These are phyloP conservation scores for Cyamopsis tetragonoloba DNA, from an alignment of 306 rosid genomes.

Conservation along the genomic window DNA sequence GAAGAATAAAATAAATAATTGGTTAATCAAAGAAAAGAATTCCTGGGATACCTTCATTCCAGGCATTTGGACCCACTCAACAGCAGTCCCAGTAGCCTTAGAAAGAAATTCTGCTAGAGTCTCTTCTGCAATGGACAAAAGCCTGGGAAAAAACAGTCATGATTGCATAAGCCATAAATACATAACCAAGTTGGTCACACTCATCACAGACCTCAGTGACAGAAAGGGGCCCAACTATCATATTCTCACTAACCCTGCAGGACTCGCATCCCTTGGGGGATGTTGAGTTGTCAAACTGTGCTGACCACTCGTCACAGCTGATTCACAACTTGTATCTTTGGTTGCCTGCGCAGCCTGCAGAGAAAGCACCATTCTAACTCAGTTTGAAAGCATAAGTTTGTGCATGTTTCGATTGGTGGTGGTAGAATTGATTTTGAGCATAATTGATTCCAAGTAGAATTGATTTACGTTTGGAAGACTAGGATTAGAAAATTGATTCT, in stretches of 20 bases:
- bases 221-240: conserved; percentile 58
- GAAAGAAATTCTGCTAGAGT: conserved; percentile 99
- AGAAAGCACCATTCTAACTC: conserved; percentile 15
- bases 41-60: conserved; percentile 84
- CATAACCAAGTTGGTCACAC: conserved; percentile 37
- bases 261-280: conserved; percentile 99
- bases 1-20: conserved; percentile 1
- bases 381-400: not conserved
- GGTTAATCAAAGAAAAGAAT: not conserved
- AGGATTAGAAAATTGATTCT: too few relatives aligned
- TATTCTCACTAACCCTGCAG: conserved; percentile 96
- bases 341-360: conserved; percentile 74
- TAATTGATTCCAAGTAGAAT: too few relatives aligned
- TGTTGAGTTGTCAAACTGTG: conserved; percentile 87
- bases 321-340: conserved; percentile 94
- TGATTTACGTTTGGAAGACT: too few relatives aligned
- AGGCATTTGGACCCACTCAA: conserved; percentile 99
- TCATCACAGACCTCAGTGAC: conserved; percentile 32
- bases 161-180: conserved; percentile 42
- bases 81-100: conserved; percentile 99
- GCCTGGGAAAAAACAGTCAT: conserved; percentile 52
- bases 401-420: too few relatives aligned
- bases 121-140: conserved; percentile 99
- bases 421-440: too few relatives aligned
- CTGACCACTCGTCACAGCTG: conserved; percentile 93